Conservation (phyloP, 2,329 filamentous ascomycete species). For the Diaporthe citri region DNA sequence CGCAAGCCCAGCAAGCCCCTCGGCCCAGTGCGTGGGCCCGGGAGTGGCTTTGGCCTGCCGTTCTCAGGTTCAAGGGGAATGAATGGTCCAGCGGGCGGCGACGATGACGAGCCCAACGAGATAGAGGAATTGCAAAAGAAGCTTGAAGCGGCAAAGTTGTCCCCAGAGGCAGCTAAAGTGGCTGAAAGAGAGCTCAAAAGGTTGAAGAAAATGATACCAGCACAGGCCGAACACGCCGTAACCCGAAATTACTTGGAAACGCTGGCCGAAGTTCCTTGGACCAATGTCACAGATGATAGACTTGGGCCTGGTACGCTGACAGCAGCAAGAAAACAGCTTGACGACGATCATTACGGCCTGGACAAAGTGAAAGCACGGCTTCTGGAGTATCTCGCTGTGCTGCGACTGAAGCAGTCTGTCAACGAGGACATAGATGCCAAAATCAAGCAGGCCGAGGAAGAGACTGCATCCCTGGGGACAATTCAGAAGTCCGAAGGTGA, state of each 20-base stretch:
- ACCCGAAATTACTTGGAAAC: slow-evolving; percentile 95
- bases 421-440: slow-evolving; percentile 87
- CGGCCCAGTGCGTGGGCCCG: slow-evolving; percentile 42
- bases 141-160: slow-evolving; percentile 83
- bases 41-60: slow-evolving; percentile 44
- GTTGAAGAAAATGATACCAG: slow-evolving; percentile 94
- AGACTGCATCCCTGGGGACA: slow-evolving; percentile 60
- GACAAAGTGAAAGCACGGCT: slow-evolving; percentile 98
- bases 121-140: slow-evolving; percentile 92
- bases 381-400: slow-evolving; percentile 95
- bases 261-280: slow-evolving; percentile 93
- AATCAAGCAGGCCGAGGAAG: slow-evolving; percentile 75
- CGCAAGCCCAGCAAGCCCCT: slow-evolving; percentile 48
- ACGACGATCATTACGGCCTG: slow-evolving; percentile 95
- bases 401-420: slow-evolving; percentile 92
- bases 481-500: slow-evolving; percentile 48
- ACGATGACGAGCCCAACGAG: slow-evolving; percentile 89
- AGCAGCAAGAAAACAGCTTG: slow-evolving; percentile 87
- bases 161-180: slow-evolving; percentile 88
- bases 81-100: slow-evolving; percentile 60
- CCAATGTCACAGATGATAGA: slow-evolving; percentile 84
- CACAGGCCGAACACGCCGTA: slow-evolving; percentile 96
- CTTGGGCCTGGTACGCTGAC: slow-evolving; percentile 84
- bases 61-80: slow-evolving; percentile 47
- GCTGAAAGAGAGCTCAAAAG: slow-evolving; percentile 90